Evolutionary conservation across 768 basidiomycete species (phyloP).

Genomic region (Leccinum disarticulatum): DNA sequence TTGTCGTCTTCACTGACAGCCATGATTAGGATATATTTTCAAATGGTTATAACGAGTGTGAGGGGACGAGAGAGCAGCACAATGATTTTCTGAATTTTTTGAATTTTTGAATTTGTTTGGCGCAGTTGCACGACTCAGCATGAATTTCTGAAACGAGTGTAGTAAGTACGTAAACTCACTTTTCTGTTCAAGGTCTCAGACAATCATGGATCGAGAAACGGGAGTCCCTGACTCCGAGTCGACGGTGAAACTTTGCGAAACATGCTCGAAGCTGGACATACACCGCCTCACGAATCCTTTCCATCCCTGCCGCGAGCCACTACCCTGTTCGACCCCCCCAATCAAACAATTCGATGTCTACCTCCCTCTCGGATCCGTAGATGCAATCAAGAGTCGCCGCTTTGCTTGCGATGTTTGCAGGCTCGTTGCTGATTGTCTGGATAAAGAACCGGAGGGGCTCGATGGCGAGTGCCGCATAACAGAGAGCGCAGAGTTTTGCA

Average conservation of each 20-base stretch:
- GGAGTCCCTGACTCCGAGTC: background rate
- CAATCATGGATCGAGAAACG: background rate
- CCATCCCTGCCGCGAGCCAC: conserved; percentile 4
- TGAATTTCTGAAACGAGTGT: too few species aligned
- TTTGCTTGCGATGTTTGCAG: conserved; percentile 11
- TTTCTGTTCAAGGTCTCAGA: background rate
- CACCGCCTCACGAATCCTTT: background rate
- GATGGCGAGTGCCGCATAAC: conserved; percentile 3
- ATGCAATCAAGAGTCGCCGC: conserved; percentile 16
- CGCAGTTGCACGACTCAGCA: too few species aligned
- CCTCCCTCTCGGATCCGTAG: conserved; percentile 11
- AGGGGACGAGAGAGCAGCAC: too few species aligned
- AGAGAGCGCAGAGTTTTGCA: conserved; percentile 5
- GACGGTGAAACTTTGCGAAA: conserved; percentile 3
- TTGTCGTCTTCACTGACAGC: too few species aligned
- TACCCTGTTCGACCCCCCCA: conserved; percentile 7
- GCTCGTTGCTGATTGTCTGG: conserved; percentile 15
- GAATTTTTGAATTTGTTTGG: too few species aligned
- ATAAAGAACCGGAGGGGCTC: conserved; percentile 11
- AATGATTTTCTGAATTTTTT: too few species aligned
- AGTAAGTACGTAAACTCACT: background rate
- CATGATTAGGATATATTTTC: too few species aligned
- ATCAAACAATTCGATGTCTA: background rate
- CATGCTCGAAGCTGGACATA: conserved; percentile 8
- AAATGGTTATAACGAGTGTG: too few species aligned